phyloP scores from a whole-genome alignment of 2,329 filamentous ascomycete genomes.

The Daldinia sp. region DNA sequence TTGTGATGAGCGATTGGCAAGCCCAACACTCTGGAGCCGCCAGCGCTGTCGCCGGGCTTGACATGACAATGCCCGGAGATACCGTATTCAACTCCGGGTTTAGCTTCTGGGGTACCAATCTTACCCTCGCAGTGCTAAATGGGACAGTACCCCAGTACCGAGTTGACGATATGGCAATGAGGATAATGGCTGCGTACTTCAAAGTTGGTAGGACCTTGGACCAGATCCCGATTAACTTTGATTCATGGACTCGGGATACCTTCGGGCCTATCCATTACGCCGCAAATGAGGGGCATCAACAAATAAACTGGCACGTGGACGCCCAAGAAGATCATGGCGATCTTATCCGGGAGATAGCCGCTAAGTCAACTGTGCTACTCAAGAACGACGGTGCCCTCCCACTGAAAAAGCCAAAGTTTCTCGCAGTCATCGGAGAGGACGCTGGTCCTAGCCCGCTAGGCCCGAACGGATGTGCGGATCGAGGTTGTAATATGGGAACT shows the following conservation, averaged over 20 bases:
- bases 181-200: conserved; percentile 80
- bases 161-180: conserved; percentile 90
- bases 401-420: conserved; percentile 79
- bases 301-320: conserved; percentile 85
- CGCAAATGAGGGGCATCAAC: conserved; percentile 70
- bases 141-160: conserved; percentile 89
- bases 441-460: conserved; percentile 80
- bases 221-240: conserved; percentile 78
- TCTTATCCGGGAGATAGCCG: conserved; percentile 80
- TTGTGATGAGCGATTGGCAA: conserved; percentile 84
- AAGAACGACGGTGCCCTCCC: conserved; percentile 86
- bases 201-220: conserved; percentile 69
- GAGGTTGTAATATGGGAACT: conserved; percentile 69
- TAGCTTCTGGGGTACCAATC: conserved; percentile 86
- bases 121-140: conserved; percentile 89
- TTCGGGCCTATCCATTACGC: conserved; percentile 76
- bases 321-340: conserved; percentile 80
- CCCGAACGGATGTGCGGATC: conserved; percentile 82
- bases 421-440: conserved; percentile 85
- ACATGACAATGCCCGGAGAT: conserved; percentile 93
- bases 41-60: conserved; percentile 77
- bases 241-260: conserved; percentile 85
- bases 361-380: conserved; percentile 85
- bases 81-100: conserved; percentile 77
- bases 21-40: conserved; percentile 78